Base-by-base conservation (phyloP, 371 early-diverging fungal genomes). In the Gilbertella persicaria region DNA sequence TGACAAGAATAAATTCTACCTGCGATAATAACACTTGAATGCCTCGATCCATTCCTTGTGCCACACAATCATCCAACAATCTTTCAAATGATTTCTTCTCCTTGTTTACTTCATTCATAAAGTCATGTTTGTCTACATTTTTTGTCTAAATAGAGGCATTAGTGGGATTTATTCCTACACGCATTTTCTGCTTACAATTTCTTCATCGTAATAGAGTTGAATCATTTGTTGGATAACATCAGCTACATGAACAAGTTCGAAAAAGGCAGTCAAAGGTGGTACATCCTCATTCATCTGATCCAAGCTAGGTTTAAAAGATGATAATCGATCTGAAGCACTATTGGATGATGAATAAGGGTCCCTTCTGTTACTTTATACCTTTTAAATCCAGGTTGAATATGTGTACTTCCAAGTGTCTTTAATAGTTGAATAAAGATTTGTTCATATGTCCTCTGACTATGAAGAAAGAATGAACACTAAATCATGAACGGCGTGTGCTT, bases 201-300 rank as follows among this genome's bases (percentile, higher is more conserved):
- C 66, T 66, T 90, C 87, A 19, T 86, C 80, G 69, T 88, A 91
- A 66, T 93, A 94, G 21, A 91, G 87, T 59, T 92, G 89, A 17
- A 93, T 67, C 91, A 95, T 89, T 56, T 93, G 94, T 45, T 89
- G 85, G 28, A 89, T 84, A 45, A 94, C 69, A 66, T 95, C 95
- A 16, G 88, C 88, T 37, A 95, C 76, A 66, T 95, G 94, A 5
- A 94, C 85, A 45, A 95, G 73, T 63, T 92, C 94, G 62, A 94
- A 92, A 62, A 94, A 93, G 53, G 88, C 88, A 42, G 89, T 79
- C 12, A 82, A 42, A 17, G 82, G 82, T 36, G 80, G 74, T 12
- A 83, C 69, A 14, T 72, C 73, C 5, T 68, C 67, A 14, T 61
- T 67, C 5, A 63, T 39, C 1, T 58, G 54, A 19, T 65, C 67